These are phyloP conservation scores for Phytophthora vignae DNA, from an alignment of 352 stramenopile species.

Conservation along the genomic window DNA sequence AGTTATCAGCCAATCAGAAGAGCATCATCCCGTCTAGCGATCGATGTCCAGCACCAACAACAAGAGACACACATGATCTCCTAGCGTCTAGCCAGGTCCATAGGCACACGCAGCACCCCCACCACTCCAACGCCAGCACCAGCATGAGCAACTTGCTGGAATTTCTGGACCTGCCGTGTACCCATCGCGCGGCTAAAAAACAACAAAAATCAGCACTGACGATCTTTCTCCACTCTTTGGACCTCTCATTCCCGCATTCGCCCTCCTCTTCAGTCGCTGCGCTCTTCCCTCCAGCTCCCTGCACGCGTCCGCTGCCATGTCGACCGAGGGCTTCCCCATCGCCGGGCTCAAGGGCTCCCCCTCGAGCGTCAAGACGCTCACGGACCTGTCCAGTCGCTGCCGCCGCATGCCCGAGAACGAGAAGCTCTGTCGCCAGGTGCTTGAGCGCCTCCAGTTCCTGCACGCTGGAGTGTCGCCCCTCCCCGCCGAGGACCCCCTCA, in stretches of 20 bases:
- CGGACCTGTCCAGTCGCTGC: not conserved
- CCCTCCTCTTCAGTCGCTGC: too few relatives aligned
- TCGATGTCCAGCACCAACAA: not conserved
- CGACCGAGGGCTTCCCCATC: slow-evolving; percentile 6
- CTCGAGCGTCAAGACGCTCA: slow-evolving; percentile 6
- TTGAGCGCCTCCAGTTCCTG: slow-evolving; percentile 1
- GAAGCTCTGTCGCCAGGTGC: not conserved
- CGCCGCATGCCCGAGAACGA: slow-evolving; percentile 17
- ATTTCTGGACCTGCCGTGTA: not conserved
- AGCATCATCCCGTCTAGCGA: not conserved
- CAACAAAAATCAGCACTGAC: not conserved
- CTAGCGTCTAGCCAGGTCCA: too few relatives aligned
- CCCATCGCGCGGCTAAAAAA: not conserved
- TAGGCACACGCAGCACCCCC: too few relatives aligned
- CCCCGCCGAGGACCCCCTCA: slow-evolving; percentile 59
- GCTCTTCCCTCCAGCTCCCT: too few relatives aligned
- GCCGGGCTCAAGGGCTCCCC: not conserved
- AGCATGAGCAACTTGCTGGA: not conserved
- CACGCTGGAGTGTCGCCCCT: not conserved
- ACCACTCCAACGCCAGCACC: too few relatives aligned
- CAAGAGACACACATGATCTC: too few relatives aligned
- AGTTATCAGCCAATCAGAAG: not conserved
- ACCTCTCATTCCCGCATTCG: not conserved
- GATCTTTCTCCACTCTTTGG: not conserved
- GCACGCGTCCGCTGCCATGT: not conserved